Conservation (phyloP, 2,329 filamentous ascomycete genomes). For the Sporothrix pallida region DNA sequence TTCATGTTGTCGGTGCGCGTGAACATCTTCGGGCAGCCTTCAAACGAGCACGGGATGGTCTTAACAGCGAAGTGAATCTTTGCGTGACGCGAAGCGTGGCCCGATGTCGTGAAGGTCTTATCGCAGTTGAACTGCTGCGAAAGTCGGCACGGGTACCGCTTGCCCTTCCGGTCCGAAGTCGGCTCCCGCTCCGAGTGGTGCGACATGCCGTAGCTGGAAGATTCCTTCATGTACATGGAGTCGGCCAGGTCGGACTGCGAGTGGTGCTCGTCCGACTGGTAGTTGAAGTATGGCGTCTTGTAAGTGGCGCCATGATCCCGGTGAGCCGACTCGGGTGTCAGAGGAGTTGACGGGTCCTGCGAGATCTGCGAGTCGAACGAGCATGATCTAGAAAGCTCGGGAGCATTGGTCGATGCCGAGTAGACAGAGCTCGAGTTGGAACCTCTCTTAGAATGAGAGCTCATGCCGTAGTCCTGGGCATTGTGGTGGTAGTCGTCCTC, state of each 20-base stretch:
- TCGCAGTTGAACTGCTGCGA: constrained; percentile 73
- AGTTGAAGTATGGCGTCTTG: constrained; percentile 43
- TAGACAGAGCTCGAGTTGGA: constrained; percentile 46
- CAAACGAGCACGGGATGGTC: constrained; percentile 69
- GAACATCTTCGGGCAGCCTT: constrained; percentile 78
- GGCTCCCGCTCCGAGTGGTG: constrained; percentile 56
- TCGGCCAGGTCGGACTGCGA: constrained; percentile 20
- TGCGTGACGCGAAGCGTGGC: constrained; percentile 82
- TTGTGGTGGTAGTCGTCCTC: constrained; percentile 50
- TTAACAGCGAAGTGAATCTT: constrained; percentile 86
- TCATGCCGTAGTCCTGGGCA: constrained; percentile 38
- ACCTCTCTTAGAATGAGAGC: constrained; percentile 47
- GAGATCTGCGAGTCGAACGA: constrained; percentile 67
- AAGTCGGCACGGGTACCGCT: constrained; percentile 76
- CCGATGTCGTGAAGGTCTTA: constrained; percentile 83
- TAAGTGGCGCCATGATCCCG: constrained; percentile 15
- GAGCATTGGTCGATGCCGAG: constrained; percentile 58
- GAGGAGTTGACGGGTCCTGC: constrained; percentile 59
- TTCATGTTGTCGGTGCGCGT: constrained; percentile 88
- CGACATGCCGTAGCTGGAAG: constrained; percentile 37
- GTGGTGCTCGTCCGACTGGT: constrained; percentile 41
- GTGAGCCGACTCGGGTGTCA: constrained; percentile 59
- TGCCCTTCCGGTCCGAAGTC: constrained; percentile 47
- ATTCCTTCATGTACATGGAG: constrained; percentile 35
- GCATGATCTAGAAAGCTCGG: constrained; percentile 64